A percentile compares a stretch with the other conserved stretches of the same genome.
These are phyloP conservation scores for Fraxinus sp. DNA, from an alignment of 305 asterid genomes.

Conservation along the genomic window DNA sequence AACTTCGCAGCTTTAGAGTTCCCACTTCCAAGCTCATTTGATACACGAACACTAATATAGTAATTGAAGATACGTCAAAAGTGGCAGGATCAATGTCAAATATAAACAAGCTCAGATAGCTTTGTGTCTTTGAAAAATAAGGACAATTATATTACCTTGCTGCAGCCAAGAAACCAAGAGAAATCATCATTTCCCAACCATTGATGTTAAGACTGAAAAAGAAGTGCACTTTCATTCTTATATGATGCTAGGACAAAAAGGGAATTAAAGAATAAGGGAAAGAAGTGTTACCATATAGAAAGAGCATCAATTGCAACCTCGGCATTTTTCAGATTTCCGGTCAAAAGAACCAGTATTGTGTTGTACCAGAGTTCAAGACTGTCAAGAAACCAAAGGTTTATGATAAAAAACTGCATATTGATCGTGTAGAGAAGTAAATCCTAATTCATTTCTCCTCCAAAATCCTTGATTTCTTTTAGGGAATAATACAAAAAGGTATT, in stretches of 20 bases:
- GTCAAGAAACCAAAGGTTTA: constrained; percentile 7
- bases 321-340: constrained; percentile 54
- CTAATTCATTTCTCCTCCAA: neutral
- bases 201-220: constrained; percentile 57
- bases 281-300: constrained; percentile 49
- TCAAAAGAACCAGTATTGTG: constrained; percentile 55
- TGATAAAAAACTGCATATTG: neutral
- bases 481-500: neutral
- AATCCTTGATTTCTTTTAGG: neutral
- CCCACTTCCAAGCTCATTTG: constrained; percentile 70
- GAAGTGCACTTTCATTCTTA: neutral
- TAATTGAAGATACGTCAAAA: neutral
- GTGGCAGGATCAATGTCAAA: neutral
- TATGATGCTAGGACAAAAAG: neutral
- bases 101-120: neutral
- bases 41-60: constrained; percentile 52
- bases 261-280: neutral
- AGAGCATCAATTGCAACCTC: constrained; percentile 64
- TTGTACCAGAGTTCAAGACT: constrained; percentile 76
- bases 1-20: constrained; percentile 55
- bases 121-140: neutral
- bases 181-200: constrained; percentile 77
- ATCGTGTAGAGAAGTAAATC: neutral
- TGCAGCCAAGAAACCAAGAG: constrained; percentile 69
- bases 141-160: constrained; percentile 46